Evolutionary conservation across 306 rosid species (phyloP).

Genomic region (Dryas drummondii): DNA sequence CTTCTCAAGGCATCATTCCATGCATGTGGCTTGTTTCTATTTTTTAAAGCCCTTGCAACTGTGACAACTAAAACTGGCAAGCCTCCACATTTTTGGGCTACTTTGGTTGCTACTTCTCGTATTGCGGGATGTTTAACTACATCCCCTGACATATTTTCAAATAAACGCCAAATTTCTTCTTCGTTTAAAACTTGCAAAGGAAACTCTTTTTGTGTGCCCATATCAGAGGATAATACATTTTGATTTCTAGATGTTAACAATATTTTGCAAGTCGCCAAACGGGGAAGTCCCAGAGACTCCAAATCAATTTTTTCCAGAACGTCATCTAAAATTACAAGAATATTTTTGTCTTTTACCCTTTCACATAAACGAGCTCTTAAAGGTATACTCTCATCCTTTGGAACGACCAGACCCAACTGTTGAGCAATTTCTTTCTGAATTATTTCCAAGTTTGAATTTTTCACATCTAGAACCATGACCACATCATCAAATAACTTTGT

Average conservation of each 20-base stretch:
- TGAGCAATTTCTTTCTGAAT: constrained; percentile 24
- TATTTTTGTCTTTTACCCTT: constrained; percentile 15
- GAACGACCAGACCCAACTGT: constrained; percentile 14
- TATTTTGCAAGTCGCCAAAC: constrained; percentile 12
- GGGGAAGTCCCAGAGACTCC: constrained; percentile 14
- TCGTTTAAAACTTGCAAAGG: neutral
- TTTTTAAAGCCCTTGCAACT: neutral
- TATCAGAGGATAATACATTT: neutral
- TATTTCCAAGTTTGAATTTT: constrained; percentile 8
- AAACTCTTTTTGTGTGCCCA: neutral
- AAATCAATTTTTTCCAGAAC: constrained; percentile 14
- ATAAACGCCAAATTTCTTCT: constrained; percentile 20
- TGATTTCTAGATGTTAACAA: constrained; percentile 21
- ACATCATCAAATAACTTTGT: constrained; percentile 18
- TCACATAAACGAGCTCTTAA: neutral
- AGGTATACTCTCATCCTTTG: neutral
- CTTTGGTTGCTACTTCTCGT: neutral
- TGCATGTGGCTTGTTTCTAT: rapidly evolving
- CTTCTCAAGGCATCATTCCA: neutral
- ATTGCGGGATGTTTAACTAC: neutral
- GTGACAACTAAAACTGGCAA: neutral
- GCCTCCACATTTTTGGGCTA: neutral
- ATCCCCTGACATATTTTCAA: constrained; percentile 22
- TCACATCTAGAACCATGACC: constrained; percentile 11
- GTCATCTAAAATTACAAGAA: constrained; percentile 23